These are phyloP conservation scores for Ceratocystiopsis minuta DNA, from an alignment of 2,329 filamentous ascomycete genomes.

Conservation along the genomic window DNA sequence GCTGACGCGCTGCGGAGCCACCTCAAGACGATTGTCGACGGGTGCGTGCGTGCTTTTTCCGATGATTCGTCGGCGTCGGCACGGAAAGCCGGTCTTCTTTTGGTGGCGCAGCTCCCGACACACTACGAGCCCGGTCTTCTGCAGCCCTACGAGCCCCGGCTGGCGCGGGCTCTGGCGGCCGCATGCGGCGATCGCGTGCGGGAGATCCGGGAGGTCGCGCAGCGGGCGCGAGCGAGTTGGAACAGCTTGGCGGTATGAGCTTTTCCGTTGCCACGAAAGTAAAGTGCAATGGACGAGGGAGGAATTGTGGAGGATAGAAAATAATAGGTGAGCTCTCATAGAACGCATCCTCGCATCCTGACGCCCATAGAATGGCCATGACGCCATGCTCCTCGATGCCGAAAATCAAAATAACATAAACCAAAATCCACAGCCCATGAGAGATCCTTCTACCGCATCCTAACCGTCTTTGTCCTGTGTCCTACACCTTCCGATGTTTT, in stretches of 20 bases:
- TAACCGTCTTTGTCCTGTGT: too few relatives aligned
- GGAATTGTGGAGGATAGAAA: too few relatives aligned
- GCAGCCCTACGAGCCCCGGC: constrained; percentile 23
- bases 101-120: constrained; percentile 28
- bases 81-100: constrained; percentile 28
- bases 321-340: too few relatives aligned
- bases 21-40: constrained; percentile 28
- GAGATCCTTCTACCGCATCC: too few relatives aligned
- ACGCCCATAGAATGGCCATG: too few relatives aligned
- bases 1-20: constrained; percentile 28
- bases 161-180: constrained; percentile 28
- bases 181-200: constrained; percentile 36
- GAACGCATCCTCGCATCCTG: too few relatives aligned
- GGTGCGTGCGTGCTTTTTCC: constrained; percentile 21
- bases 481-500: constrained; percentile 28
- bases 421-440: too few relatives aligned
- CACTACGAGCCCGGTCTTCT: constrained; percentile 30
- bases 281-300: too few relatives aligned
- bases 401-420: too few relatives aligned
- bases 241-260: constrained; percentile 16
- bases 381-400: too few relatives aligned
- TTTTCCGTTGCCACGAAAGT: background rate
- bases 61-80: constrained; percentile 15
- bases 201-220: constrained; percentile 31
- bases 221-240: constrained; percentile 32